phyloP scores from a whole-genome alignment of 2,329 filamentous ascomycete genomes.

The Chaetothyriales sp. region DNA sequence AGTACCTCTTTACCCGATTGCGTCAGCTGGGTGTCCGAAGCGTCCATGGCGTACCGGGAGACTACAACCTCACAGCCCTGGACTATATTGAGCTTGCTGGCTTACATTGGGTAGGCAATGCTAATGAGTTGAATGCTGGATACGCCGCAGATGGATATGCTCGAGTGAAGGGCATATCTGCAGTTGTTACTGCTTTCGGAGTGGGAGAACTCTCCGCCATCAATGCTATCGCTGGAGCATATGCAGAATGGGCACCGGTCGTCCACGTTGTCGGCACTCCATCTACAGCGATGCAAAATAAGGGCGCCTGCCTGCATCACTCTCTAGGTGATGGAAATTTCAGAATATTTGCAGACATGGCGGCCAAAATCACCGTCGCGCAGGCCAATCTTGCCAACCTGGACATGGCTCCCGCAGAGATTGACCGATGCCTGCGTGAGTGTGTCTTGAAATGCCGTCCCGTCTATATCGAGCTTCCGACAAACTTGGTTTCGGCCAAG shows the following conservation, averaged over 20 bases:
- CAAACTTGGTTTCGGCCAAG: constrained; percentile 14
- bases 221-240: constrained; percentile 31
- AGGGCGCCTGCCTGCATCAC: constrained; percentile 20
- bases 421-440: constrained; percentile 39
- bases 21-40: constrained; percentile 36
- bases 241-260: constrained; percentile 45
- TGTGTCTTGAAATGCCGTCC: constrained; percentile 41
- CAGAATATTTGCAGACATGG: constrained; percentile 38
- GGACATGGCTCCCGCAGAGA: constrained; percentile 33
- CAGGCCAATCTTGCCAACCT: constrained; percentile 37
- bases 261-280: constrained; percentile 46
- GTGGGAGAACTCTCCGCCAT: constrained; percentile 38
- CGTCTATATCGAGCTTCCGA: constrained; percentile 43
- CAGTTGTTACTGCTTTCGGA: constrained; percentile 44
- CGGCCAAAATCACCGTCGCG: constrained; percentile 36
- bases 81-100: constrained; percentile 44
- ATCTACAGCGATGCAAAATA: constrained; percentile 11
- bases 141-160: constrained; percentile 74
- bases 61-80: constrained; percentile 33
- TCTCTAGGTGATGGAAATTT: constrained; percentile 38
- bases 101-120: constrained; percentile 47
- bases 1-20: constrained; percentile 39
- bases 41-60: constrained; percentile 40
- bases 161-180: constrained; percentile 34
- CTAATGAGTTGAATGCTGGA: constrained; percentile 50